phyloP scores from a whole-genome alignment of 495 filamentous ascomycete species.

The Evansstolkia leycettana region DNA sequence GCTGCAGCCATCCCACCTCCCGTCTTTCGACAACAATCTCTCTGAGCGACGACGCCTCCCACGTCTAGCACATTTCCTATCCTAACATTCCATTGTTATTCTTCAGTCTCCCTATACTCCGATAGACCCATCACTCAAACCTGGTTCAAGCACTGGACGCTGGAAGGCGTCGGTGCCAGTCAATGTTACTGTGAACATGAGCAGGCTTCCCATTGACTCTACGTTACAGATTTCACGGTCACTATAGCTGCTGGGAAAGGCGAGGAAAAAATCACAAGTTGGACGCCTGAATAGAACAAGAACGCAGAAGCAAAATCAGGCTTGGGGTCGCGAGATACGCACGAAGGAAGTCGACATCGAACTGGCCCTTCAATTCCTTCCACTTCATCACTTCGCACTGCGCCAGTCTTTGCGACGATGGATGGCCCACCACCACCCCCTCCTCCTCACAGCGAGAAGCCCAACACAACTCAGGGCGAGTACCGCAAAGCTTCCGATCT shows the following conservation, averaged over 20 bases:
- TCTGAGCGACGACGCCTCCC: no score
- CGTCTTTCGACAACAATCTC: no score
- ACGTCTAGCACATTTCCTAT: no score
- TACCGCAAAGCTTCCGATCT: constrained; percentile 46
- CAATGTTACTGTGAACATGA: constrained; percentile 25
- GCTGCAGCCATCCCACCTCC: no score
- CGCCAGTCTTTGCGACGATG: constrained; percentile 11
- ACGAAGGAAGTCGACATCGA: background rate
- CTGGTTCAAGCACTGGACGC: constrained; percentile 27
- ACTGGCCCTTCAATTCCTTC: background rate
- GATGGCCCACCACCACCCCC: constrained; percentile 46
- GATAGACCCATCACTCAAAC: no score
- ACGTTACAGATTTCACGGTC: constrained; percentile 1
- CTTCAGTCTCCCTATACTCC: no score
- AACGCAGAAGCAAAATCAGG: no score
- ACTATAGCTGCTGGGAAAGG: background rate
- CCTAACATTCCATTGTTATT: no score
- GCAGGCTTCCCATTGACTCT: constrained; percentile 10
- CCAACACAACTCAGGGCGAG: constrained; percentile 38
- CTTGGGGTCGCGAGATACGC: no score
- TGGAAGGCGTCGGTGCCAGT: constrained; percentile 26
- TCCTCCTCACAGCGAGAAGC: constrained; percentile 58
- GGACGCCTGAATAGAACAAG: no score
- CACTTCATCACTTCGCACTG: background rate
- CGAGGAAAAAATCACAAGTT: background rate